Percentiles rank a stretch among this genome's conserved stretches.
Conservation (phyloP, 2,329 filamentous ascomycete genomes). For the Cordyceps cateniannulata region DNA sequence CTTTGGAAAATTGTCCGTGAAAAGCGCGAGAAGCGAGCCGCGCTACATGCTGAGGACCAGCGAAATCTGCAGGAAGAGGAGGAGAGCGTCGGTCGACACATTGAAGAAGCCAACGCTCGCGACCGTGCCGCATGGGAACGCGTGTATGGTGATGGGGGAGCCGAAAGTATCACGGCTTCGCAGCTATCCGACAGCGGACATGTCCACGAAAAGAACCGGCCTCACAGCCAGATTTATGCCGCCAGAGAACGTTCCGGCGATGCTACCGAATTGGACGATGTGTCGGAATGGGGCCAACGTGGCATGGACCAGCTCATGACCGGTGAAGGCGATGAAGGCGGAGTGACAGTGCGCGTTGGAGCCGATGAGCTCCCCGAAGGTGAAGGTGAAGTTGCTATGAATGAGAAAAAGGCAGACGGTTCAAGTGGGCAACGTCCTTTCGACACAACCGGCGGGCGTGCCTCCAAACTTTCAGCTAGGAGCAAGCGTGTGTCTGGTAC, state of each 20-base stretch:
- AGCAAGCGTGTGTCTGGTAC: conserved; percentile 20
- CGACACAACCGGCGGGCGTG: background rate
- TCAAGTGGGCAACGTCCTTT: background rate
- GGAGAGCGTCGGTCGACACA: conserved; percentile 59
- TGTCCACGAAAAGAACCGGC: conserved; percentile 39
- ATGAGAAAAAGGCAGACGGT: conserved; percentile 25
- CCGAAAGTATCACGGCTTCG: conserved; percentile 27
- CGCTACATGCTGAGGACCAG: conserved; percentile 42
- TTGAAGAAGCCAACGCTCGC: conserved; percentile 55
- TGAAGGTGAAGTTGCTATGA: conserved; percentile 18
- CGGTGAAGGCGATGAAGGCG: conserved; percentile 35
- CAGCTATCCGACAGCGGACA: conserved; percentile 47
- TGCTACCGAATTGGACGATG: conserved; percentile 52
- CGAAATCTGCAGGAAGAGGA: conserved; percentile 57
- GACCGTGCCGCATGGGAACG: conserved; percentile 71
- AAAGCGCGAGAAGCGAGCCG: conserved; percentile 47
- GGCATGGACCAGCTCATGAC: conserved; percentile 35
- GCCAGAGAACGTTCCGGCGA: conserved; percentile 30
- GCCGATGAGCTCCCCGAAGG: conserved; percentile 38
- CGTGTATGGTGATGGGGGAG: conserved; percentile 58
- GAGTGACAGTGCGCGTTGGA: conserved; percentile 48
- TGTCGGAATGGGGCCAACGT: conserved; percentile 28
- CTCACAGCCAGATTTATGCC: conserved; percentile 28
- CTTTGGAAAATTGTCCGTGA: conserved; percentile 77
- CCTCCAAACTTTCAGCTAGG: conserved; percentile 4